Base-by-base conservation (phyloP, 2,329 filamentous ascomycete genomes). In the Macrophomina pseudophaseolina region DNA sequence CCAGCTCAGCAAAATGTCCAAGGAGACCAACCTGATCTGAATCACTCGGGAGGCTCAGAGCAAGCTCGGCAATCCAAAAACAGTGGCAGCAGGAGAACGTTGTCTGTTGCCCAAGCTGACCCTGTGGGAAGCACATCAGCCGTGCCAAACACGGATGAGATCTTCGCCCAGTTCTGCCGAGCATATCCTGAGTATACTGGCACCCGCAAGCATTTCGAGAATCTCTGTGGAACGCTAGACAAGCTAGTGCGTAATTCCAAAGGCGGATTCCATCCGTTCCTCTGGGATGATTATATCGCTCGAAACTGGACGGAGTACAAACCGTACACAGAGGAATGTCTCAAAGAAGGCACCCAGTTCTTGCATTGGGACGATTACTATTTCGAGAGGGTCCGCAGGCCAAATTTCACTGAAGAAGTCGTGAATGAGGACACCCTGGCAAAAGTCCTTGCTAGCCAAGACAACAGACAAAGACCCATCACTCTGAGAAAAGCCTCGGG, bases 261-360 rank as follows among this genome's bases (percentile, higher is more conserved):
- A 74, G 76, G 32, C 74, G 71, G 44, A 76, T 72, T 76, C 14
- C 74, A 77, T 1, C 78, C 74, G 48, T 78, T 71, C 69, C 74
- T 76, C 44, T 80, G 78, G 78, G 78, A 80, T 59, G 78, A 80
- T 54, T 80, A 71, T 64, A 73, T 80, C 42, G 73, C 79, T 32
- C 72, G 77, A 16, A 73, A 75, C 65, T 68, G 70, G 32, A 74
- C 68, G 5, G 75, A 79, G n/a, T 80, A 75, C 68, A 71, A 64
- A 14, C 52, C 64, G 1, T 78, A 79, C 32, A 30, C 66, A 11
- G 56, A 42, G 8, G 30, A 54, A 7, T 76, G 75, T 63, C 28
- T 70, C 1, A 70, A 74, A 1, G 65, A 68, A 5, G 74, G 74
- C 16, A 71, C 73, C 48, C 69, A 73, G 33, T 62, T 69, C 0